Evolutionary conservation across 176 grass and related monocot genomes (phyloP).

Genomic region (Melocanna baccifera): DNA sequence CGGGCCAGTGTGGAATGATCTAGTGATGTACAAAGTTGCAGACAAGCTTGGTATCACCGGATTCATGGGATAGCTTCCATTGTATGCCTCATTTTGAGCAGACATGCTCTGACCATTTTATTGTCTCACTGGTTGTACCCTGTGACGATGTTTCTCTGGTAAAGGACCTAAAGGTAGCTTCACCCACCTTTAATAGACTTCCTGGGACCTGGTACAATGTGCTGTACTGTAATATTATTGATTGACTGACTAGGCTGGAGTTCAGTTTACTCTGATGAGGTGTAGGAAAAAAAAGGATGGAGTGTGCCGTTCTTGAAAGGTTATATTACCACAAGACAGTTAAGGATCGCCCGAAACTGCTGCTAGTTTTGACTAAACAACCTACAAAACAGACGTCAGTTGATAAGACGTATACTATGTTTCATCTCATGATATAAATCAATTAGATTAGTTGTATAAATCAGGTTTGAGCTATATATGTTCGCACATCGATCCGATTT

Average conservation of each 20-base stretch:
- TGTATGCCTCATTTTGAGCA: background rate
- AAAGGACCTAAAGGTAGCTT: background rate
- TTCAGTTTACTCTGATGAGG: background rate
- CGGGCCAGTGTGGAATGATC: conserved; percentile 73
- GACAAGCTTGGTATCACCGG: conserved; percentile 67
- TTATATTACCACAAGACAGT: background rate
- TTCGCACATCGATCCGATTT: background rate
- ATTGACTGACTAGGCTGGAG: background rate
- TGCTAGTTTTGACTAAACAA: background rate
- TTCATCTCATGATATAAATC: background rate
- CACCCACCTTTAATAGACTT: background rate
- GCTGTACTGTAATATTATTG: background rate
- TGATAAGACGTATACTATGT: background rate
- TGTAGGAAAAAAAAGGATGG: background rate
- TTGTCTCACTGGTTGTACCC: background rate
- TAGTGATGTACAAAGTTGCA: conserved; percentile 90
- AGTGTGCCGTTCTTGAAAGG: background rate
- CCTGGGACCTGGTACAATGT: background rate
- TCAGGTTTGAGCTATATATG: background rate
- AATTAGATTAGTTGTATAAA: background rate
- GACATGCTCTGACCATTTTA: background rate
- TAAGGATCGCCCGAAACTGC: background rate
- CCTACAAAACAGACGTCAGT: background rate
- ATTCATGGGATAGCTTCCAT: conserved; percentile 51
- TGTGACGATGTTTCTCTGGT: background rate